These are phyloP conservation scores for Hemisphaericaspora lyxosophila DNA, from an alignment of 1,139 yeast genomes.

Conservation along the genomic window DNA sequence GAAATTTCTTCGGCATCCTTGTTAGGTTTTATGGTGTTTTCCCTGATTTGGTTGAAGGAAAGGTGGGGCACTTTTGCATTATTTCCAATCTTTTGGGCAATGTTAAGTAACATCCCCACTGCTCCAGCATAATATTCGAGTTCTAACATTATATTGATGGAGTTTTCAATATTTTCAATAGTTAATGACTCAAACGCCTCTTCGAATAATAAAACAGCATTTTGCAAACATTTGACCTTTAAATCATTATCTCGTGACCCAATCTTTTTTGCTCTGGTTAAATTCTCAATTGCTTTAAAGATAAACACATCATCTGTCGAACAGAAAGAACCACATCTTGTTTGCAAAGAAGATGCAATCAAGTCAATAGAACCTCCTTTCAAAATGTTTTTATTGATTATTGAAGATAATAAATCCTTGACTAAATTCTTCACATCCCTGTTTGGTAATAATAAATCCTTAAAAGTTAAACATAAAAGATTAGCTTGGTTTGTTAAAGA, in stretches of 20 bases:
- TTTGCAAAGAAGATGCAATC: constrained; percentile 84
- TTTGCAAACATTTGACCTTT: constrained; percentile 65
- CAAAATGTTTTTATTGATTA: constrained; percentile 82
- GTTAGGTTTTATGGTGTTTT: constrained; percentile 10
- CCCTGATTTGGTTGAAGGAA: constrained; percentile 10
- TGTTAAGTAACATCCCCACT: constrained; percentile 74
- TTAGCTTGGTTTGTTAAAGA: constrained; percentile 66
- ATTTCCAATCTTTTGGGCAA: constrained; percentile 67
- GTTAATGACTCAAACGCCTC: constrained; percentile 78
- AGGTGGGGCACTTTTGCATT: constrained; percentile 13
- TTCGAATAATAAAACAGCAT: constrained; percentile 75
- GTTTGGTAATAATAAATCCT: constrained; percentile 72
- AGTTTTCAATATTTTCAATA: constrained; percentile 77
- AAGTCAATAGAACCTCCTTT: constrained; percentile 93
- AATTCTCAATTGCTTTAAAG: constrained; percentile 89
- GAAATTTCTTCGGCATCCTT: constrained; percentile 15
- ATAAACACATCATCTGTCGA: constrained; percentile 91
- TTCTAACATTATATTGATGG: constrained; percentile 74
- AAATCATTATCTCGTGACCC: constrained; percentile 71
- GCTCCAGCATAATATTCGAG: constrained; percentile 84
- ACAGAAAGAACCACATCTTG: constrained; percentile 93
- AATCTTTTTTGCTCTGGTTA: constrained; percentile 80
- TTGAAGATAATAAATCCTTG: constrained; percentile 82
- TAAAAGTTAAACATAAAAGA: constrained; percentile 65
- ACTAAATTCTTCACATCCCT: constrained; percentile 64